These are phyloP conservation scores for Sporothrix brasiliensis DNA, from an alignment of 2,329 filamentous ascomycete genomes.

Conservation along the genomic window DNA sequence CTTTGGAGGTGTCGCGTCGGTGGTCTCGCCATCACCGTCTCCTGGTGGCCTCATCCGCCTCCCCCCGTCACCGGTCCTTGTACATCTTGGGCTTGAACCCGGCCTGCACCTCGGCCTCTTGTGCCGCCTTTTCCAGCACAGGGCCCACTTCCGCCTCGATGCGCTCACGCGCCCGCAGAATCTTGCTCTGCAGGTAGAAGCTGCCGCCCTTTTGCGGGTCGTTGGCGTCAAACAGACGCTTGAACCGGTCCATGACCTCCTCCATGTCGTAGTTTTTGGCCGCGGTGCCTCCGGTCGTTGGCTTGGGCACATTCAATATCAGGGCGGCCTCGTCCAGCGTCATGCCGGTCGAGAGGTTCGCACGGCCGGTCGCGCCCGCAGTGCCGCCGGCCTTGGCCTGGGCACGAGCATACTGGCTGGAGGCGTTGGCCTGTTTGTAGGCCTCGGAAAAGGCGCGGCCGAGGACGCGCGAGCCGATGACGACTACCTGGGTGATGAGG, in stretches of 20 bases:
- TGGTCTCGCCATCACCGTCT: no score
- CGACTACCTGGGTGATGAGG: conserved; percentile 88
- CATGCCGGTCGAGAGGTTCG: conserved; percentile 66
- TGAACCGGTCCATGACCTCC: conserved; percentile 82
- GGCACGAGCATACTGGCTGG: conserved; percentile 77
- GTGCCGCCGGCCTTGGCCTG: conserved; percentile 62
- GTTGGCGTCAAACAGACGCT: conserved; percentile 91
- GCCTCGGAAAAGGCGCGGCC: conserved; percentile 91
- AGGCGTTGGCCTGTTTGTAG: conserved; percentile 91
- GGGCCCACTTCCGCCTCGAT: conserved; percentile 84
- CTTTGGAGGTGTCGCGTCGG: not conserved
- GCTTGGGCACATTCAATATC: conserved; percentile 86
- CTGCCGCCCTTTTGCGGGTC: conserved; percentile 94
- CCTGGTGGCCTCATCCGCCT: not conserved
- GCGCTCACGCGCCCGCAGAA: conserved; percentile 85
- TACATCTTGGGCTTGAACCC: conserved; percentile 96
- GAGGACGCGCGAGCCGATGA: conserved; percentile 88
- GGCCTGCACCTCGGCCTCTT: conserved; percentile 77
- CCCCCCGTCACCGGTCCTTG: conserved; percentile 67
- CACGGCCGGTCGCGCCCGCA: conserved; percentile 42
- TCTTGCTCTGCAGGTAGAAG: conserved; percentile 98
- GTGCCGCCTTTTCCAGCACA: conserved; percentile 68
- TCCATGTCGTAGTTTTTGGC: conserved; percentile 61
- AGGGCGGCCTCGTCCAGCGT: conserved; percentile 96
- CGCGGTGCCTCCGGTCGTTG: conserved; percentile 55